Percentiles rank a stretch among this genome's conserved stretches.
Conservation (phyloP, 345 rosid species). For the Mercurialis annua region DNA sequence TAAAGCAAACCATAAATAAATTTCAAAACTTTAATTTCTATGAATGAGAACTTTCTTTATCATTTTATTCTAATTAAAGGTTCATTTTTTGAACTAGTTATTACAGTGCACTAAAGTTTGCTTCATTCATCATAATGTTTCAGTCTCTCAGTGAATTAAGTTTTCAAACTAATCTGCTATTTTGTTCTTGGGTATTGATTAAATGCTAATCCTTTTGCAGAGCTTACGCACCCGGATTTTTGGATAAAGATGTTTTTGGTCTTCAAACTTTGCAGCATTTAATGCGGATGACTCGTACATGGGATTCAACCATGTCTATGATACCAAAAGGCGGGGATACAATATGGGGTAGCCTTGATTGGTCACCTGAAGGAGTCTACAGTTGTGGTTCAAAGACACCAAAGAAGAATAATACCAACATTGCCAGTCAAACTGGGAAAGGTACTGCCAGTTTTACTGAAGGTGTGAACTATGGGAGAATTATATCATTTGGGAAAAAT, state of each 20-base stretch:
- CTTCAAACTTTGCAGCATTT: constrained; percentile 56
- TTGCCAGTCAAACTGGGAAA: constrained; percentile 17
- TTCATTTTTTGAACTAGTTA: neutral
- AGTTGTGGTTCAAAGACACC: constrained; percentile 27
- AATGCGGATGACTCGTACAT: constrained; percentile 66
- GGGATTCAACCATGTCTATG: constrained; percentile 79
- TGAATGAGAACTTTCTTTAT: neutral
- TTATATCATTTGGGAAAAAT: constrained; percentile 63
- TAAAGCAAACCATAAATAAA: neutral
- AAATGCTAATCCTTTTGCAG: constrained; percentile 32
- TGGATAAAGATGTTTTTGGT: constrained; percentile 57
- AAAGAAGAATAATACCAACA: constrained; percentile 26
- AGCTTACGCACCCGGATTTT: constrained; percentile 53
- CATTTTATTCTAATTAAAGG: neutral
- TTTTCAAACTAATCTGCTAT: constrained; percentile 1
- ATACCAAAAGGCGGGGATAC: constrained; percentile 73
- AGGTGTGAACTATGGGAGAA: constrained; percentile 51
- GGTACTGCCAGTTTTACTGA: constrained; percentile 8
- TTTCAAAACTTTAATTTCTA: neutral
- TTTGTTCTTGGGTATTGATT: constrained; percentile 15
- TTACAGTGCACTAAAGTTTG: too few species aligned
- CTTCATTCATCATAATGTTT: neutral
- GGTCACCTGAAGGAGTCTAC: constrained; percentile 58
- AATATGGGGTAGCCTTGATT: constrained; percentile 65
- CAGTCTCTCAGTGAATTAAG: neutral